These are phyloP conservation scores for Amanita muscaria DNA, from an alignment of 768 basidiomycete genomes.

Conservation along the genomic window DNA sequence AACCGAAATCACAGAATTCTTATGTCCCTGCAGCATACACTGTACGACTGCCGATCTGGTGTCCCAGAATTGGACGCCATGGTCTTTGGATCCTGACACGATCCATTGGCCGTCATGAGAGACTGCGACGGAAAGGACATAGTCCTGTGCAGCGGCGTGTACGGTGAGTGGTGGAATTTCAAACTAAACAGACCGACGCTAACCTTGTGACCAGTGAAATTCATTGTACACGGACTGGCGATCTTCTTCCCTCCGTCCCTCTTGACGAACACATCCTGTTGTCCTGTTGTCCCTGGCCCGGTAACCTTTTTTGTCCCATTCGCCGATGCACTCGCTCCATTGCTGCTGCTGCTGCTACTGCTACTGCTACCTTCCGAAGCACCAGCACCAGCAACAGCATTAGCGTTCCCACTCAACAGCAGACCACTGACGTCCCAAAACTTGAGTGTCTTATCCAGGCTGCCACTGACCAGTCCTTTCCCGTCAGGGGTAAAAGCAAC, in stretches of 20 bases:
- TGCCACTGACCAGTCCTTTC: slow-evolving; percentile 82
- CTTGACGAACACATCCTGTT: slow-evolving; percentile 5
- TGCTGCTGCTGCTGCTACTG: too few relatives aligned
- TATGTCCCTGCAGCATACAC: slow-evolving; percentile 80
- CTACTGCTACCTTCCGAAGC: slow-evolving; percentile 23
- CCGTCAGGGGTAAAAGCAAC: slow-evolving; percentile 92
- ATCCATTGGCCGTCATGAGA: slow-evolving; percentile 92
- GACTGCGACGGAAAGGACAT: slow-evolving; percentile 54
- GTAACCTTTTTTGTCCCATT: slow-evolving; percentile 8
- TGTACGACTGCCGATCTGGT: slow-evolving; percentile 69
- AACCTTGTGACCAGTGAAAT: slow-evolving; percentile 94
- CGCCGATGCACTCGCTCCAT: too few relatives aligned
- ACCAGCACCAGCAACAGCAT: too few relatives aligned
- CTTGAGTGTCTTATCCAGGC: slow-evolving; percentile 82
- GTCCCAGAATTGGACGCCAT: slow-evolving; percentile 93
- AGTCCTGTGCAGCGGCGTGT: slow-evolving; percentile 41
- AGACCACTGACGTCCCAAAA: slow-evolving; percentile 76
- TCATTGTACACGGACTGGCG: slow-evolving; percentile 57
- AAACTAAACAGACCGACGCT: slow-evolving; percentile 23
- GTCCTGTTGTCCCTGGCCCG: slow-evolving; percentile 7
- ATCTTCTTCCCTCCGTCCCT: slow-evolving; percentile 52
- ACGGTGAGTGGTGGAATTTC: not conserved
- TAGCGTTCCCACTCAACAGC: slow-evolving; percentile 21
- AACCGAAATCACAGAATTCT: slow-evolving; percentile 46
- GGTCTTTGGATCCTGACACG: slow-evolving; percentile 90